Evolutionary conservation across 768 basidiomycete species (phyloP), one percentile per base, ranked within the genome.

Genomic region (Termitomyces sp.): DNA sequence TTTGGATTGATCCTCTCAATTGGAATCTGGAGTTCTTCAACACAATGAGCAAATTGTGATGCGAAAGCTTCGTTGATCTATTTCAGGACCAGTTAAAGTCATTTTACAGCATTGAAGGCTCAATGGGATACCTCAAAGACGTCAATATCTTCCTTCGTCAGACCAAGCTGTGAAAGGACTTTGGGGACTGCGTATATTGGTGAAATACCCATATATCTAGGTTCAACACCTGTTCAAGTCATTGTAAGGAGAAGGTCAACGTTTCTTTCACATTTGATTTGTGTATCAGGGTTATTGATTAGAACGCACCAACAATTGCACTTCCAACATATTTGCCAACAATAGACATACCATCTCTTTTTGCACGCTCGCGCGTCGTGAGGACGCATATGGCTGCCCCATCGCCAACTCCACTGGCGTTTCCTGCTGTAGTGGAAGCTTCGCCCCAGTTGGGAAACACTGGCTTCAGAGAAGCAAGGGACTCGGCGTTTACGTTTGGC

Each of bases 51-150:
- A 59, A 92, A 95, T 67, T 96, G 94, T 1, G 91, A 94, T 0
- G 92, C 93, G 60, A 95, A 96, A 0, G 94, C 94, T 71, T 94
- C 90, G 56, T 93, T 92, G 61, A 91, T 88, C 90, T 92, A 60
- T 11, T 58, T 30, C 13, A 38, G 18, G 10, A 10, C 26, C 53
- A 24, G 20, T 44, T 54, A 49, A 40, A 13, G 3, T n/a, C 26
- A 11, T n/a, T 5, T 0, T 3, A 7, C 36, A 30, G 1, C 11
- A 14, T 52, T 14, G 6, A 30, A 41, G 16, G 10, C 18, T 28
- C 11, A 13, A 8, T n/a, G 7, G n/a, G 30, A n/a, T 55, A 85
- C 90, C 79, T 92, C 90, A 67, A 81, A 92, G 14, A 92, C 70
- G 59, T 92, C 85, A 41, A 92, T 75, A 40, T 92, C 89, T 56